Conservation (phyloP, 1,139 yeast species). For the Debaryomycetaceae sp. region DNA sequence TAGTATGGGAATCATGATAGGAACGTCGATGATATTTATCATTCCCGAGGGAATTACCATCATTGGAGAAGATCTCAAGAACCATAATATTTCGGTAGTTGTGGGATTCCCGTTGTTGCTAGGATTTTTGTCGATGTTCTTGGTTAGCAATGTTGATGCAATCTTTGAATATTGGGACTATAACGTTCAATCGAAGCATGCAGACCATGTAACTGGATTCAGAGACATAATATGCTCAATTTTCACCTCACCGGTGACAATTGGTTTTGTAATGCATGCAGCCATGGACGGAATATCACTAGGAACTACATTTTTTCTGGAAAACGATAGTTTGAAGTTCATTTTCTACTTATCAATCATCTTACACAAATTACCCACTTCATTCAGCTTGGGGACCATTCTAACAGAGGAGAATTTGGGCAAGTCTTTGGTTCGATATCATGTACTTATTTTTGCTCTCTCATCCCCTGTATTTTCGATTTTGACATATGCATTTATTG, state of each 20-base stretch:
- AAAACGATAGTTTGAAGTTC: constrained; percentile 44
- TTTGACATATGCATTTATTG: constrained; percentile 39
- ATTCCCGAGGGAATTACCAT: constrained; percentile 69
- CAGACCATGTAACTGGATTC: neutral
- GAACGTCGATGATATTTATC: constrained; percentile 62
- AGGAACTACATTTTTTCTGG: constrained; percentile 56
- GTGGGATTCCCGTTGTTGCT: constrained; percentile 34
- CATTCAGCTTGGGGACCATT: constrained; percentile 64
- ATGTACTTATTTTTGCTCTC: constrained; percentile 44
- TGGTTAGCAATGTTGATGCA: constrained; percentile 29
- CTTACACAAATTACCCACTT: constrained; percentile 73
- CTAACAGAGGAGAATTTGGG: constrained; percentile 38
- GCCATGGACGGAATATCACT: constrained; percentile 74
- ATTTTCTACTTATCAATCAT: constrained; percentile 58
- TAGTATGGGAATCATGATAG: constrained; percentile 62
- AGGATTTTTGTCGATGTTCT: constrained; percentile 54
- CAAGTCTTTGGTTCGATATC: constrained; percentile 32
- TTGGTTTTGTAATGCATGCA: constrained; percentile 67
- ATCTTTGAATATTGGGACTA: constrained; percentile 1
- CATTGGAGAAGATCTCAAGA: constrained; percentile 16
- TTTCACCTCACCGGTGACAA: constrained; percentile 40
- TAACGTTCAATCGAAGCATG: neutral
- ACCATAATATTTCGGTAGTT: constrained; percentile 9
- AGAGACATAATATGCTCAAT: constrained; percentile 17
- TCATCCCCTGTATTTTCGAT: constrained; percentile 56